These are phyloP conservation scores for Scleroderma bovista DNA, from an alignment of 768 basidiomycete genomes.

Conservation along the genomic window DNA sequence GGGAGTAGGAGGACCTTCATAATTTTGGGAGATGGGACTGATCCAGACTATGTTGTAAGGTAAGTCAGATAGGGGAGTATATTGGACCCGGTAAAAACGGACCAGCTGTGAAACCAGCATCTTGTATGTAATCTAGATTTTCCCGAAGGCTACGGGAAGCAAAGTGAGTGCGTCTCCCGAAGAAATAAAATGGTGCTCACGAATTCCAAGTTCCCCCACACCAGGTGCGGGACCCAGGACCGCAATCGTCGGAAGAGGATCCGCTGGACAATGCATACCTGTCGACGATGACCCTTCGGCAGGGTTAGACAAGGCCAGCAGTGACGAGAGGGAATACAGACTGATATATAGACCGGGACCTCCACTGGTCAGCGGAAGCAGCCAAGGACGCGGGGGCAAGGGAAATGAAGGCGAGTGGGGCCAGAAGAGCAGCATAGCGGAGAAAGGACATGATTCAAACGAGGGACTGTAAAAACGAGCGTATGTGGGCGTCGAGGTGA, in stretches of 20 bases:
- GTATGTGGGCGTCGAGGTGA: neutral
- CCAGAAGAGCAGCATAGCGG: neutral
- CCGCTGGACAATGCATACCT: constrained; percentile 65
- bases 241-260: constrained; percentile 48
- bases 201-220: constrained; percentile 87
- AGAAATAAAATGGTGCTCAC: constrained; percentile 23
- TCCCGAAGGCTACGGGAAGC: constrained; percentile 43
- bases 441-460: neutral
- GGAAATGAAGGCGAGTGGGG: neutral
- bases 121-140: constrained; percentile 81
- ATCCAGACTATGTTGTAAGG: constrained; percentile 58
- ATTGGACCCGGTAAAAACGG: constrained; percentile 9
- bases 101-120: constrained; percentile 79
- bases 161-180: neutral
- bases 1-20: constrained; percentile 58
- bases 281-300: constrained; percentile 59
- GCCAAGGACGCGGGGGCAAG: constrained; percentile 23
- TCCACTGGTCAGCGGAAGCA: constrained; percentile 70
- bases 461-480: neutral
- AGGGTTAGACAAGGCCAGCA: neutral
- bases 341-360: constrained; percentile 79
- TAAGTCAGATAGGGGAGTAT: neutral
- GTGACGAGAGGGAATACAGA: constrained; percentile 22
- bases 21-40: constrained; percentile 76
- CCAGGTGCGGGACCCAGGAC: constrained; percentile 58